Conservation (phyloP, 306 rosid species). For the Gynostemma pentaphyllum region DNA sequence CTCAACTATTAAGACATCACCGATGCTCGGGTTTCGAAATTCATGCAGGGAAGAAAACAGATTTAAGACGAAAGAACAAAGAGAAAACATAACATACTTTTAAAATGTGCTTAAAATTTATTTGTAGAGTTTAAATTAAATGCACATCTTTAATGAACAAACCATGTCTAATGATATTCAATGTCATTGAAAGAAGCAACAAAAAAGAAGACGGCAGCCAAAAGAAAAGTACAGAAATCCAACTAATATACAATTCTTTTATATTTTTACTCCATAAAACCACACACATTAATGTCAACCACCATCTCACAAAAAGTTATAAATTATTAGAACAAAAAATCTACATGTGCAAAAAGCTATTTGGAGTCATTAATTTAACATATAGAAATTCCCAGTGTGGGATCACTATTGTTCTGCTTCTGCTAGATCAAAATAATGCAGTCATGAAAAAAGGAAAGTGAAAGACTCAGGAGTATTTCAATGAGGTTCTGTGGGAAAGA, state of each 20-base stretch:
- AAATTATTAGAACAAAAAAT: neutral
- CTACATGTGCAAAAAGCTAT: slow-evolving; percentile 3
- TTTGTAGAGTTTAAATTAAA: neutral
- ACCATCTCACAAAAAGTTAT: neutral
- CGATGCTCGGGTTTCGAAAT: neutral
- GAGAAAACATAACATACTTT: too few relatives aligned
- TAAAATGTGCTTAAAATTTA: neutral
- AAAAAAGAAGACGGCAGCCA: slow-evolving; percentile 2
- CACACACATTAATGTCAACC: neutral
- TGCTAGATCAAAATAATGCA: neutral
- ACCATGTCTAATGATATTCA: neutral
- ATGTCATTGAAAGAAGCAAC: neutral
- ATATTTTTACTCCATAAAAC: neutral
- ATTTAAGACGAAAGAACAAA: too few relatives aligned
- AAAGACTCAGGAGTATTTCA: neutral
- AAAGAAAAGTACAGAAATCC: neutral
- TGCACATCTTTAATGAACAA: neutral
- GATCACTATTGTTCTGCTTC: neutral
- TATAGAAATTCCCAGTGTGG: neutral
- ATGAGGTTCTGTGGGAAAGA: neutral
- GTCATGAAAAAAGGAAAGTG: neutral
- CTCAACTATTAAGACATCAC: neutral
- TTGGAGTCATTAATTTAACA: neutral
- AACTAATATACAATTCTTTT: too few relatives aligned
- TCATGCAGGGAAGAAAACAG: neutral